Evolutionary conservation across 805 yeast species (phyloP).

Genomic region (Zygotorulaspora florentina): DNA sequence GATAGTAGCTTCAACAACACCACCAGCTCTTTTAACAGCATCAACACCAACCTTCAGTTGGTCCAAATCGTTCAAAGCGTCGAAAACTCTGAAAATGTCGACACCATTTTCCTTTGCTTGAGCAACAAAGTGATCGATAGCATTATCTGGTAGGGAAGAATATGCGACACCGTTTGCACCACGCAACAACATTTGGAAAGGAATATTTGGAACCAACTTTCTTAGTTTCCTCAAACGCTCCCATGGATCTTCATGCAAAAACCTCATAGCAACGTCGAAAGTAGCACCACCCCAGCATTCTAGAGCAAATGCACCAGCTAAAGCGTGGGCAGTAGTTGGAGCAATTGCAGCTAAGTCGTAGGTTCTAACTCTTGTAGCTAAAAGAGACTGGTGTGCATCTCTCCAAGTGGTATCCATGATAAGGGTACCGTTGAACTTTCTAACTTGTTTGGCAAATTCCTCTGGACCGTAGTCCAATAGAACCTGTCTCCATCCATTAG

Average conservation of each 20-base stretch:
- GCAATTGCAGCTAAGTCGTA: conserved; percentile 89
- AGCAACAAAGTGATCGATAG: conserved; percentile 92
- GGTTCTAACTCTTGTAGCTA: conserved; percentile 97
- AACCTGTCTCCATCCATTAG: conserved; percentile 90
- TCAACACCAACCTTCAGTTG: conserved; percentile 96
- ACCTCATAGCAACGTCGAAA: conserved; percentile 97
- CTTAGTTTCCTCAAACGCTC: conserved; percentile 85
- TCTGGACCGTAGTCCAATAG: conserved; percentile 83
- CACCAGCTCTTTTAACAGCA: conserved; percentile 97
- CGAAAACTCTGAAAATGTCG: conserved; percentile 96
- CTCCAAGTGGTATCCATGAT: conserved; percentile 99
- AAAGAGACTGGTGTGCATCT: conserved; percentile 97
- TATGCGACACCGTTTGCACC: conserved; percentile 99
- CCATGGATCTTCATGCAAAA: conserved; percentile 99
- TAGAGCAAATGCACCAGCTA: conserved; percentile 85
- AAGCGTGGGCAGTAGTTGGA: conserved; percentile 86
- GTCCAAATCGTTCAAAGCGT: conserved; percentile 93
- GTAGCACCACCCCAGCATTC: conserved; percentile 99
- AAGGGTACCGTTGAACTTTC: conserved; percentile 79
- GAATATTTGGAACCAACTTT: conserved; percentile 91
- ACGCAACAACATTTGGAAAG: conserved; percentile 98
- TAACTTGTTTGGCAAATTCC: conserved; percentile 82
- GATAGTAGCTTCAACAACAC: conserved; percentile 97
- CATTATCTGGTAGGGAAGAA: conserved; percentile 96
- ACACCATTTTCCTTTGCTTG: conserved; percentile 96